Base-by-base conservation (phyloP, 2,329 filamentous ascomycete genomes). In the Colletotrichum eleusines region DNA sequence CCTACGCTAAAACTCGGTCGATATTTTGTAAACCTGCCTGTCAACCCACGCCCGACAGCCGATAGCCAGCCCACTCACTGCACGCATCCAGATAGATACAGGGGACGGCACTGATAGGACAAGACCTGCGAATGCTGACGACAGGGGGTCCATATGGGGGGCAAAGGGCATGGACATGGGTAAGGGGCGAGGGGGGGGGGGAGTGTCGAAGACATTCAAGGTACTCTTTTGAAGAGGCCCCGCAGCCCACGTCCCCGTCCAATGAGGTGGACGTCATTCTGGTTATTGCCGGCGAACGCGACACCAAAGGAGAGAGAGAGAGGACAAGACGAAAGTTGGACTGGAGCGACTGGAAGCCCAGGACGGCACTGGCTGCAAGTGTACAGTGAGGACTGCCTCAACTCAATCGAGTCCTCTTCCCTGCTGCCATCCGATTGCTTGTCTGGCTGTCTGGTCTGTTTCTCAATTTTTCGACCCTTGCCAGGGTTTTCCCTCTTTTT, bases 221-320 rank as follows among this genome's bases (percentile, higher is more conserved):
- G 50, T 44, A 53, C 66, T 60, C 53, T 53, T 38, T 55, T 42
- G 51, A 58, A 51, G 63, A 20, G 50, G 44, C 42, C 58, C 64
- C 64, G 58, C 68, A 46, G 48, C 38, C 64, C 58, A 51, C 44
- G 44, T 28, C 51, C 31, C 51, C 38, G 23, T 53, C 69, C 69
- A 71, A 71, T 71, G 58, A 69, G 69, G 53, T 59, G 59, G 59
- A 69, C 65, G 69, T 71, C 69, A 71, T 71, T 69, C 60, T 69
- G 35, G 54, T 50, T 46, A 66, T 69, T 65, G n/a, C 69, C 69
- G 65, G 69, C 69, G 69, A 69, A 60, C 58, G 64, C 69, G 69
- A 71, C 64, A 71, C 69, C 44, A 28, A 28, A 16, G 20, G n/a
- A 61, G 44, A 23, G 57, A 50, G 31, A 50, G 58, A 23, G 58